A percentile compares a stretch with the other conserved stretches of the same genome.
Conservation (phyloP, 2,329 filamentous ascomycete genomes). For the Ambrosiella beaveri region DNA sequence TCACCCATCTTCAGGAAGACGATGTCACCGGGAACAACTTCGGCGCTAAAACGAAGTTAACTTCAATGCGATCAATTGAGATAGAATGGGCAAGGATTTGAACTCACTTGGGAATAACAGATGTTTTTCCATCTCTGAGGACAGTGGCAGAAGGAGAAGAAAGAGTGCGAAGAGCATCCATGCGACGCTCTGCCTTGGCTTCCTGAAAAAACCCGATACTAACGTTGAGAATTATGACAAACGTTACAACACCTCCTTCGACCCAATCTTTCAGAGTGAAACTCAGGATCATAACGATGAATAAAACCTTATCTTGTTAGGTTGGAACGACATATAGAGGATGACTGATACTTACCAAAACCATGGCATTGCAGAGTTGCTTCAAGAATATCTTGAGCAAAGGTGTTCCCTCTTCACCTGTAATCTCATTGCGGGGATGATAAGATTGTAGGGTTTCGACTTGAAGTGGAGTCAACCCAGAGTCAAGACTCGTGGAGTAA, state of each 20-base stretch:
- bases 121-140: constrained; percentile 39
- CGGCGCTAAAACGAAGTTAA: constrained; percentile 25
- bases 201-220: constrained; percentile 51
- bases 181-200: constrained; percentile 47
- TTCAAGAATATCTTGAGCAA: constrained; percentile 57
- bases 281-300: constrained; percentile 58
- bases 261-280: constrained; percentile 51
- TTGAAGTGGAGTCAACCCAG: constrained; percentile 44
- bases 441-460: constrained; percentile 40
- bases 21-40: constrained; percentile 57
- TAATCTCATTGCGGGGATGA: constrained; percentile 53
- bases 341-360: constrained; percentile 35
- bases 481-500: constrained; percentile 46
- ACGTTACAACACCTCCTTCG: constrained; percentile 48
- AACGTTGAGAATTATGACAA: constrained; percentile 53
- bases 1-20: constrained; percentile 52
- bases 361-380: constrained; percentile 65
- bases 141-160: constrained; percentile 47
- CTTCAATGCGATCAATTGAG: background rate
- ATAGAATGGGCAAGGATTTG: constrained; percentile 7
- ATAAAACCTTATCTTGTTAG: constrained; percentile 39
- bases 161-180: constrained; percentile 44
- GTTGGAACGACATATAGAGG: constrained; percentile 16
- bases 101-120: constrained; percentile 39
- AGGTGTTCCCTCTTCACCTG: constrained; percentile 48